Evolutionary conservation across 2,329 filamentous ascomycete species (phyloP).

Genomic region (Cladosporium sp.): DNA sequence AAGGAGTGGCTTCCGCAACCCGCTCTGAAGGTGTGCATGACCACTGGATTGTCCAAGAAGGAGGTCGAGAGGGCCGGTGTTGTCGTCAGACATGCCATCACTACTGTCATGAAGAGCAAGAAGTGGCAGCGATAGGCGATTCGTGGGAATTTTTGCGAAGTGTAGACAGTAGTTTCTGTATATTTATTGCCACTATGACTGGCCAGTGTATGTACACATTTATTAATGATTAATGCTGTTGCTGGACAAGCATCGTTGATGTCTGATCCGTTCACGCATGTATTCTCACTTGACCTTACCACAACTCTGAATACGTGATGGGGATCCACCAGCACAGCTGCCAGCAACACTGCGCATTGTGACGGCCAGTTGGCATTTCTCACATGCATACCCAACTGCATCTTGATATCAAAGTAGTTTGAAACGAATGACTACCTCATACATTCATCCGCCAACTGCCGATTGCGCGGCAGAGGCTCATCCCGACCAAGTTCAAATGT

Average conservation of each 20-base stretch:
- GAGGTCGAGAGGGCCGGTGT: constrained; percentile 93
- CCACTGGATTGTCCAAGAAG: constrained; percentile 82
- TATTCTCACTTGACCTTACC: no score
- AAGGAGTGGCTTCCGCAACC: constrained; percentile 65
- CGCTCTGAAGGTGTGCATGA: constrained; percentile 87
- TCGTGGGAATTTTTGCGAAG: neutral
- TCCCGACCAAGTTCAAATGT: neutral
- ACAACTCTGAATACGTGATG: no score
- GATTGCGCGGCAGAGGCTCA: no score
- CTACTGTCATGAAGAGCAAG: constrained; percentile 70
- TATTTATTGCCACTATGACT: neutral
- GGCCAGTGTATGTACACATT: neutral
- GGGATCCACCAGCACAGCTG: no score
- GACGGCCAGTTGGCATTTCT: no score
- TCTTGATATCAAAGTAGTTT: no score
- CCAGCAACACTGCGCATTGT: no score
- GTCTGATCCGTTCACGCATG: neutral
- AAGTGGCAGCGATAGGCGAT: constrained; percentile 28
- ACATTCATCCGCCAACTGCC: no score
- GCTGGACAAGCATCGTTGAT: neutral
- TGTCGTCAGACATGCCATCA: constrained; percentile 84
- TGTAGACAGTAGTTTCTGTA: neutral
- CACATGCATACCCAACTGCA: no score
- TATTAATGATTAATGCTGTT: constrained; percentile 5
- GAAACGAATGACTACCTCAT: no score